Conservation (phyloP, 1,284 basidiomycete species). For the Puccinia hordei region DNA sequence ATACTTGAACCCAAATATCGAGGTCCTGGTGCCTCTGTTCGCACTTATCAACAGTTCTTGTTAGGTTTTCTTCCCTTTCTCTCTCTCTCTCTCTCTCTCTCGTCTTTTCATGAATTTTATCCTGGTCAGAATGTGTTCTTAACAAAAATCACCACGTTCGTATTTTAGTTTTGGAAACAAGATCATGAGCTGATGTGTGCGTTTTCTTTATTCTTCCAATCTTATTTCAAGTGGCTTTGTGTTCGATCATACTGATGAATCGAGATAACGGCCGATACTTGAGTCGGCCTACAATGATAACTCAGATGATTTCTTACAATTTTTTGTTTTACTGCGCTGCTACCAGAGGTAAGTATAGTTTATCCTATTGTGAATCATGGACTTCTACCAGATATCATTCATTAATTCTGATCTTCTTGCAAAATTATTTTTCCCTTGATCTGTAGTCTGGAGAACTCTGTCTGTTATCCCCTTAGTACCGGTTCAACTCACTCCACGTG, state of each 20-base stretch:
- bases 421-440: neutral
- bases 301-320: slow-evolving; percentile 6
- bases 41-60: slow-evolving; percentile 11
- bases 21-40: slow-evolving; percentile 23
- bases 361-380: neutral
- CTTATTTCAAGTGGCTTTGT: slow-evolving; percentile 4
- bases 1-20: slow-evolving; percentile 13
- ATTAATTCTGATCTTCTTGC: neutral
- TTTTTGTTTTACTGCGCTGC: slow-evolving; percentile 19
- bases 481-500: slow-evolving; percentile 11
- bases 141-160: too few species aligned
- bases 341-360: slow-evolving; percentile 5
- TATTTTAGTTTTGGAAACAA: neutral
- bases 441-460: slow-evolving; percentile 17
- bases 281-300: slow-evolving; percentile 10
- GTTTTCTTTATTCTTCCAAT: neutral
- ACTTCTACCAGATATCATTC: neutral
- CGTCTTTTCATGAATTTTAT: too few species aligned
- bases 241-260: slow-evolving; percentile 11
- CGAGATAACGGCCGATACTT: slow-evolving; percentile 19
- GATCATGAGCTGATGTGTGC: neutral
- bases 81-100: too few species aligned
- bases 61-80: neutral
- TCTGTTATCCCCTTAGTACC: slow-evolving; percentile 10
- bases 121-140: neutral